Evolutionary conservation across 257 asterid species (phyloP).

Genomic region (Solanum virginianum): DNA sequence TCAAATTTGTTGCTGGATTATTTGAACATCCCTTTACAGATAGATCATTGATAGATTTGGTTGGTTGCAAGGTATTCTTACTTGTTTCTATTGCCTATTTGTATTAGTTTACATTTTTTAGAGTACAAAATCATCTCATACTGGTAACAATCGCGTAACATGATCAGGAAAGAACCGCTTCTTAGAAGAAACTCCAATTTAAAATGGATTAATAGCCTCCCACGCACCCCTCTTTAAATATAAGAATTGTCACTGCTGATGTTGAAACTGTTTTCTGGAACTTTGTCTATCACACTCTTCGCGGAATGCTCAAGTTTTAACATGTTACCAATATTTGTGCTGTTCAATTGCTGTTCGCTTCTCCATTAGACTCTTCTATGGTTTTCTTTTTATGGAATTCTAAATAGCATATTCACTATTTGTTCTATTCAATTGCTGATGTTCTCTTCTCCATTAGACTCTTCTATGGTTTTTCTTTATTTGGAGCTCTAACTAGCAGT

Average conservation of each 20-base stretch:
- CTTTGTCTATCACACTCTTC: neutral
- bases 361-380: neutral
- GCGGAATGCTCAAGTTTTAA: neutral
- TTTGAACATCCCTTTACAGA: constrained; percentile 77
- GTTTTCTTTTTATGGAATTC: neutral
- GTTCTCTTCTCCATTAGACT: neutral
- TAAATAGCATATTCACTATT: neutral
- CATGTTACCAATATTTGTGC: neutral
- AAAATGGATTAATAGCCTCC: neutral
- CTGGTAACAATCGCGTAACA: neutral
- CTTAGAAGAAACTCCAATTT: neutral
- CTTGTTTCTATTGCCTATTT: neutral
- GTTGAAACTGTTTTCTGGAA: neutral
- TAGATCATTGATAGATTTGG: constrained; percentile 65
- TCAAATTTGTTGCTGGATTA: constrained; percentile 73
- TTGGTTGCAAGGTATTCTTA: constrained; percentile 79
- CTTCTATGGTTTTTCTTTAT: neutral
- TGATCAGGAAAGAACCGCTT: neutral
- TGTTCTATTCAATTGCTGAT: too few species aligned
- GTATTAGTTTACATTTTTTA: neutral
- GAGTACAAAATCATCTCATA: neutral
- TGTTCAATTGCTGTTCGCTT: neutral
- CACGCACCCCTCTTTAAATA: neutral
- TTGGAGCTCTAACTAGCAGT: neutral
- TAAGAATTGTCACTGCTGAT: neutral